Evolutionary conservation across 495 filamentous ascomycete genomes (phyloP), one percentile per base, ranked within the genome.

Genomic region (Xylaria acuta): DNA sequence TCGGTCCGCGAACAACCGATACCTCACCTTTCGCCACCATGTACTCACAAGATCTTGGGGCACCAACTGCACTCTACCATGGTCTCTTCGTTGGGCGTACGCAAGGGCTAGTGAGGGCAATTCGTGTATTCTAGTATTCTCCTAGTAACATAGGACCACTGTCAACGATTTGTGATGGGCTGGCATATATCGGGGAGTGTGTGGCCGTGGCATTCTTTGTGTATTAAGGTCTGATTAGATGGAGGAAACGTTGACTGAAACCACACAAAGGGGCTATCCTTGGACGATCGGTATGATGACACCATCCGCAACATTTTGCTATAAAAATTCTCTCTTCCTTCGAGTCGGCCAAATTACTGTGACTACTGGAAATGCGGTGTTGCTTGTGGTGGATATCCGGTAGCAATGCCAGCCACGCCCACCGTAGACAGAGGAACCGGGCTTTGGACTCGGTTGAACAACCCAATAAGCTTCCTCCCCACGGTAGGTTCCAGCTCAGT

Each of bases 401-500:
- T 62, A 53, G 74, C 56, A 40, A 79, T 77, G 30, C 72, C 72
- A 25, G 74, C 73, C 41, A 68, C 58, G 59, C 68, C 77, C 75
- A 74, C 75, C 12, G 76, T 65, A 64, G 62, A 25, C 18, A 77
- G 74, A 36, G 78, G 56, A n/a, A 73, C 79, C 12, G 85, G 83
- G 53, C 82, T 85, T 67, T 84, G 84, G 20, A 79, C 75, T 41
- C 85, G 82, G 76, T 95, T 90, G 78, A 98, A 98, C 75, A 97
- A 86, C 64, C 91, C 88, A 53, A 96, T 82, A 41, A 98, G 82
- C 75, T 89, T 89, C 74, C 89, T 90, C 16, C 95, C 96, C 32
- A 97, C 89, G 56, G 81, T 88, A 58, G 95, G 92, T 80, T 98
- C 95, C 25, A 99, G 84, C 81, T 98, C 96, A 0, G 96, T 99